Conservation (phyloP, 352 stramenopile species). For the Pythium monospermum region DNA sequence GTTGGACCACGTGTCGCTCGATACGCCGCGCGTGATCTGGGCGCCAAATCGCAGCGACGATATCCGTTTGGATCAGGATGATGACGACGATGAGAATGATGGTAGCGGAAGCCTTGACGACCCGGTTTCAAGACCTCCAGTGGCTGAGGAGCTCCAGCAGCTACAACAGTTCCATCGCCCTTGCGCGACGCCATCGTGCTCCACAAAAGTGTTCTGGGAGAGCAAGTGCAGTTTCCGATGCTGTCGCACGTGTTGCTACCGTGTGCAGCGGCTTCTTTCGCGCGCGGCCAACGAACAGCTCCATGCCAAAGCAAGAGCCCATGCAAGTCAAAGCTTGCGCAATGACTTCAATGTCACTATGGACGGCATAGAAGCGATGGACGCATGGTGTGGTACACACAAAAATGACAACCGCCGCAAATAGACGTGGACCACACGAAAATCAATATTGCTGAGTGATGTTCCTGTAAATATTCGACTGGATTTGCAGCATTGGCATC, state of each 20-base stretch:
- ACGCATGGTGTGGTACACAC: conserved; percentile 11
- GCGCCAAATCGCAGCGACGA: conserved; percentile 36
- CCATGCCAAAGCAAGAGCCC: conserved; percentile 13
- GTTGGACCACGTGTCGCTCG: conserved; percentile 34
- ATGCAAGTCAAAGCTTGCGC: conserved; percentile 1
- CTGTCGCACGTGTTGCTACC: conserved; percentile 67
- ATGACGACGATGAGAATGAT: neutral
- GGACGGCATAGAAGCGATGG: neutral
- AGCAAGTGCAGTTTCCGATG: conserved; percentile 41
- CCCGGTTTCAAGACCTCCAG: too few species aligned
- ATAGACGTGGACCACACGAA: conserved; percentile 2
- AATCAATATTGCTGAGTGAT: too few species aligned
- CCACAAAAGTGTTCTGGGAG: conserved; percentile 27
- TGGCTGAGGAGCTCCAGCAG: too few species aligned
- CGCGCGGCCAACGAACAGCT: conserved; percentile 11
- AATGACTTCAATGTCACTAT: conserved; percentile 11
- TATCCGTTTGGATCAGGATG: neutral
- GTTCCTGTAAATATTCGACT: too few species aligned
- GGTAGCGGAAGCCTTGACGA: neutral
- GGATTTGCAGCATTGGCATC: too few species aligned
- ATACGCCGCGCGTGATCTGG: conserved; percentile 46
- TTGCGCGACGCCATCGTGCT: conserved; percentile 34
- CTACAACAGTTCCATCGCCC: conserved; percentile 17
- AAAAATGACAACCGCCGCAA: conserved; percentile 11
- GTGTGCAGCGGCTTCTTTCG: conserved; percentile 40